phyloP scores from a whole-genome alignment of 768 basidiomycete genomes.

The Phanerodontia chrysosporium region DNA sequence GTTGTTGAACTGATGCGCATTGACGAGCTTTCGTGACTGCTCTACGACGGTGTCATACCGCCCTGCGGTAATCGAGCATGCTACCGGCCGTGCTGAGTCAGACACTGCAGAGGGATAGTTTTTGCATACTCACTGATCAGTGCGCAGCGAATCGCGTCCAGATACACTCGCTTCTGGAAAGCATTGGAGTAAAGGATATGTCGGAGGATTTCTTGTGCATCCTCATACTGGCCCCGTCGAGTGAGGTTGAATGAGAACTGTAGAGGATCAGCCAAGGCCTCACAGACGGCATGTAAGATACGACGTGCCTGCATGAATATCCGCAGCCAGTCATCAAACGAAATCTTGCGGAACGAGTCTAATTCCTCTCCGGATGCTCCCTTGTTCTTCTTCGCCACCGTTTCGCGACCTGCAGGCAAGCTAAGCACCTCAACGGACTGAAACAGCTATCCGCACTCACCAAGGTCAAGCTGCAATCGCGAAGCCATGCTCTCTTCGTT shows the following conservation, averaged over 20 bases:
- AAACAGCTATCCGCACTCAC: conserved; percentile 32
- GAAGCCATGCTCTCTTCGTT: conserved; percentile 72
- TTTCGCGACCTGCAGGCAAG: conserved; percentile 48
- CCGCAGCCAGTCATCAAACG: conserved; percentile 80
- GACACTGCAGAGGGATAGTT: neutral
- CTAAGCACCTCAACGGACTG: neutral
- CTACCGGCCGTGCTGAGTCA: conserved; percentile 33
- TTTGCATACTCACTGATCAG: conserved; percentile 56
- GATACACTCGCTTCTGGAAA: conserved; percentile 55
- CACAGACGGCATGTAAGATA: neutral
- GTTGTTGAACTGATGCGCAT: conserved; percentile 78
- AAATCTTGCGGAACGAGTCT: conserved; percentile 74
- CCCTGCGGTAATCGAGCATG: conserved; percentile 62
- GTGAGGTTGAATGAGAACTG: conserved; percentile 78
- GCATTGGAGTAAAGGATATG: conserved; percentile 75
- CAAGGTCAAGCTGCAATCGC: conserved; percentile 70
- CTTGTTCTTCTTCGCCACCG: conserved; percentile 43
- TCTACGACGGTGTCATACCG: conserved; percentile 61
- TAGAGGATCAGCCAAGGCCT: neutral
- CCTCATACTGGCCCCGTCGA: conserved; percentile 53
- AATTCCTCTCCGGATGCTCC: conserved; percentile 40
- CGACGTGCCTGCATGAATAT: conserved; percentile 76
- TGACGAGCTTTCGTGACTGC: conserved; percentile 73
- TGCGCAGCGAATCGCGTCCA: conserved; percentile 72
- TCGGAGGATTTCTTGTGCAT: conserved; percentile 70